Evolutionary conservation across 2,329 filamentous ascomycete species (phyloP).

Genomic region (Parastagonospora avenae): DNA sequence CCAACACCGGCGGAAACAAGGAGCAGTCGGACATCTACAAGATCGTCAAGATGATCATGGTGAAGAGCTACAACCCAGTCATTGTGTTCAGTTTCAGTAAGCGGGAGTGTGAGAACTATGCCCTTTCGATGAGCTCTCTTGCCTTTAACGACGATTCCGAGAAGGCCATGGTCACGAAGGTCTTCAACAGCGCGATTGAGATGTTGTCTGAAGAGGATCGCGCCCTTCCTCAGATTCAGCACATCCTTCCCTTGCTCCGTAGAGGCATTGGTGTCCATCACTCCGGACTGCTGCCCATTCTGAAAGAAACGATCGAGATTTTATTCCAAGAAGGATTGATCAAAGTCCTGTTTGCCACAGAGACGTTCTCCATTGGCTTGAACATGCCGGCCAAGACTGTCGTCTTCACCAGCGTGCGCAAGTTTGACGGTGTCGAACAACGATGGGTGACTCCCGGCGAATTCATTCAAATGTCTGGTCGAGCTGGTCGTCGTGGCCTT

Average conservation of each 20-base stretch:
- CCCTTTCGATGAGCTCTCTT: constrained; percentile 82
- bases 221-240: constrained; percentile 83
- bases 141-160: constrained; percentile 97
- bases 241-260: constrained; percentile 85
- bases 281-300: constrained; percentile 88
- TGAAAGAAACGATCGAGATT: constrained; percentile 99
- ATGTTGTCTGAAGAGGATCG: constrained; percentile 92
- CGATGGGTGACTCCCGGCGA: constrained; percentile 92
- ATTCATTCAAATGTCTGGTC: constrained; percentile 98
- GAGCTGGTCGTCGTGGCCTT: constrained; percentile 93
- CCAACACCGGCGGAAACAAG: constrained; percentile 78
- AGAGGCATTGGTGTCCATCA: constrained; percentile 97
- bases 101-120: constrained; percentile 89
- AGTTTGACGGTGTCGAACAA: constrained; percentile 83
- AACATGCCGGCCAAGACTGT: constrained; percentile 99
- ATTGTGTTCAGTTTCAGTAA: constrained; percentile 99
- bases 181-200: constrained; percentile 92
- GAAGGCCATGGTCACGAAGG: constrained; percentile 90
- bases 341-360: constrained; percentile 96
- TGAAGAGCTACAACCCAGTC: constrained; percentile 95
- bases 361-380: constrained; percentile 97
- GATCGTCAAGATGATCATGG: constrained; percentile 98
- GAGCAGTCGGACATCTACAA: constrained; percentile 84
- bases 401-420: constrained; percentile 95
- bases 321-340: constrained; percentile 97